phyloP scores from a whole-genome alignment of 2,329 filamentous ascomycete genomes.

The Exophiala spinifera region DNA sequence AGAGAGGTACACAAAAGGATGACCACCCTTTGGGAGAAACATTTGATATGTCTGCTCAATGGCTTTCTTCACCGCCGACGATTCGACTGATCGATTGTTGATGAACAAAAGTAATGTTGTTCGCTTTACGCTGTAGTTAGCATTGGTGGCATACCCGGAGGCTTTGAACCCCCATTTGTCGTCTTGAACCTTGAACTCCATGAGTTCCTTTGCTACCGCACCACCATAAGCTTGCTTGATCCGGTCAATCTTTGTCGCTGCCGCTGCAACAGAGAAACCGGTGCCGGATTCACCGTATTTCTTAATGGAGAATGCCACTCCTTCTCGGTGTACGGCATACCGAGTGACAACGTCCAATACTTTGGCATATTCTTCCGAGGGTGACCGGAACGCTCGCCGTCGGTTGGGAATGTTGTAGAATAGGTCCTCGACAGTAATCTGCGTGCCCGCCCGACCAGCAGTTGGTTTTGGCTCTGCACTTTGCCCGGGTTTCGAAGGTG shows the following conservation, averaged over 20 bases:
- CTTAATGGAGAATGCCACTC: slow-evolving; percentile 95
- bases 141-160: slow-evolving; percentile 79
- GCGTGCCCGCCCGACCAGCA: slow-evolving; percentile 83
- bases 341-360: slow-evolving; percentile 92
- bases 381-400: slow-evolving; percentile 81
- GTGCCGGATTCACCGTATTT: slow-evolving; percentile 86
- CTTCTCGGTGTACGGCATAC: slow-evolving; percentile 86
- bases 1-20: slow-evolving; percentile 89
- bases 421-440: slow-evolving; percentile 93
- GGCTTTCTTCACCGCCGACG: slow-evolving; percentile 79
- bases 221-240: slow-evolving; percentile 88
- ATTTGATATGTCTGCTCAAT: slow-evolving; percentile 84
- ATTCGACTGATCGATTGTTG: slow-evolving; percentile 93
- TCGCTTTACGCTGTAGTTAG: slow-evolving; percentile 90
- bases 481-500: slow-evolving; percentile 83
- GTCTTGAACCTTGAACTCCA: slow-evolving; percentile 70
- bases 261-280: slow-evolving; percentile 73
- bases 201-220: slow-evolving; percentile 79
- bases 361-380: slow-evolving; percentile 94
- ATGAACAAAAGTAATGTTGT: slow-evolving; percentile 89
- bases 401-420: slow-evolving; percentile 95
- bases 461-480: slow-evolving; percentile 79
- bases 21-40: slow-evolving; percentile 89
- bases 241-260: slow-evolving; percentile 70
- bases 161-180: slow-evolving; percentile 80